Conservation (phyloP, 1,284 basidiomycete species). For the Tylopilus sp. region DNA sequence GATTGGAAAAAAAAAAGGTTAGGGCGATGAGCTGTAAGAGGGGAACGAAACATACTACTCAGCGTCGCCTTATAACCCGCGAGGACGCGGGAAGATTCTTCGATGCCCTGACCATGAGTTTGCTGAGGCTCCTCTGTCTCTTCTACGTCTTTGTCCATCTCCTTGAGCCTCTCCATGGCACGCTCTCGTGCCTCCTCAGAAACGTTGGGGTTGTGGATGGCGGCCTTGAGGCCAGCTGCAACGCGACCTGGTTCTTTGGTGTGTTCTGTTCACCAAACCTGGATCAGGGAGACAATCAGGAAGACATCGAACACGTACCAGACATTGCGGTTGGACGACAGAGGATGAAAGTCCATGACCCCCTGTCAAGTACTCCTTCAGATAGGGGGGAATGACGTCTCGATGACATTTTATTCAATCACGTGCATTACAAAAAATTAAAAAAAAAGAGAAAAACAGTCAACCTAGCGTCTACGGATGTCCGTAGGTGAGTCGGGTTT, state of each 20-base stretch:
- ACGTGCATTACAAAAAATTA: no score
- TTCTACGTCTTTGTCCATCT: constrained; percentile 36
- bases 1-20: neutral
- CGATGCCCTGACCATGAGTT: constrained; percentile 2
- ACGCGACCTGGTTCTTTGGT: constrained; percentile 42
- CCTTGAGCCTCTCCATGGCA: constrained; percentile 44
- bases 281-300: neutral
- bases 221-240: constrained; percentile 55
- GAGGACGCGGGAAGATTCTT: constrained; percentile 36
- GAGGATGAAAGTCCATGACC: neutral
- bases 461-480: constrained; percentile 27
- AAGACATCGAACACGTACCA: constrained; percentile 16
- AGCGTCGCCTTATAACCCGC: constrained; percentile 57
- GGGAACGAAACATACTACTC: constrained; percentile 37
- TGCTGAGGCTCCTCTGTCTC: constrained; percentile 1
- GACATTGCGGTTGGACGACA: constrained; percentile 18
- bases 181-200: constrained; percentile 50
- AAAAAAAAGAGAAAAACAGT: neutral
- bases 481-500: constrained; percentile 35
- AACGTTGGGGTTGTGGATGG: constrained; percentile 53
- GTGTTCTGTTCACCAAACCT: constrained; percentile 21
- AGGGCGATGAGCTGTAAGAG: neutral
- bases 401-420: constrained; percentile 9
- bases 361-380: constrained; percentile 1
- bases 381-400: constrained; percentile 26